Evolutionary conservation across 768 basidiomycete genomes (phyloP), one percentile per base, ranked within the genome.

Genomic region (Stropharia rugosoannulata): DNA sequence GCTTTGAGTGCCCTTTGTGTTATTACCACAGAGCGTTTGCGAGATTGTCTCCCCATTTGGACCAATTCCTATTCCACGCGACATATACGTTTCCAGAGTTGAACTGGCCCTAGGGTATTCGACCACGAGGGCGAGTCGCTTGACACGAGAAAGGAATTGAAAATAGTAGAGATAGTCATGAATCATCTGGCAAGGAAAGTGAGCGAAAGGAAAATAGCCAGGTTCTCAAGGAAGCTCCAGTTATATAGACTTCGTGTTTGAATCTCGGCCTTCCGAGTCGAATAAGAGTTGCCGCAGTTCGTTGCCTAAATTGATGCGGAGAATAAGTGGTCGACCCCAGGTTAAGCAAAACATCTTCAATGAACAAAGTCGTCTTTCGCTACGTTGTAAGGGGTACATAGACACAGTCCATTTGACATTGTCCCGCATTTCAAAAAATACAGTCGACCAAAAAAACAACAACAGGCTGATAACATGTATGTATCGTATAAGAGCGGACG

Each of bases 21-120:
- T 69, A 37, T 70, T 69, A 39, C 56, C 57, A 54, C 70, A 70
- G 8, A 58, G 60, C 16, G 63, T 38, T 29, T 62, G 54, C 9
- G 59, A 56, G 7, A 56, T 47, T 10, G 55, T 37, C 41, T 47
- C 59, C 18, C 59, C 62, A 55, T 59, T 51, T 2, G 42, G 4
- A 15, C 57, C 59, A n/a, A 70, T 68, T 4, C 72, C 70, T 15
- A 73, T 46, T 16, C 70, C 66, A 57, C 68, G 70, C 4, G 68
- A 64, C 61, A 68, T 62, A 46, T 61, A 67, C 3, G 57, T 57
- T 49, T 69, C 68, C 22, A 72, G 51, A 4, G 49, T 41, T 38
- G 53, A 56, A 22, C 38, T 43, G 36, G 58, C 46, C 35, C 37
- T 29, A 39, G 51, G 49, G 41, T 45, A 51, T 35, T 55, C 46